A percentile compares a stretch with the other conserved stretches of the same genome.
phyloP scores from a whole-genome alignment of 1,284 basidiomycete genomes.

The Athelia sp. region DNA sequence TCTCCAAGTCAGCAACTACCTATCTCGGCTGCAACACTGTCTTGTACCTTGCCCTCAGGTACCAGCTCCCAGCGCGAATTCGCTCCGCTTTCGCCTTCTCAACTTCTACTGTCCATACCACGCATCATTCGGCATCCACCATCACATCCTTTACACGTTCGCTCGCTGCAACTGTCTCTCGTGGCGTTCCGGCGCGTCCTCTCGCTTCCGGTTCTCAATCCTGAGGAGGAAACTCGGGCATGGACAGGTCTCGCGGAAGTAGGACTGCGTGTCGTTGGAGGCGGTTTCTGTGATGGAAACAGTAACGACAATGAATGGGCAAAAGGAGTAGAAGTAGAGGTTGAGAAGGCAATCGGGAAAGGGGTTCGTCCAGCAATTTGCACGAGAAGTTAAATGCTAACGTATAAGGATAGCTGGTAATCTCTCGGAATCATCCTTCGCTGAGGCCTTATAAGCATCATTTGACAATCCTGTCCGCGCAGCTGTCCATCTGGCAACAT shows the following conservation, averaged over 20 bases:
- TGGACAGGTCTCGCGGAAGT: slow-evolving; percentile 65
- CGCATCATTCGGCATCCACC: slow-evolving; percentile 56
- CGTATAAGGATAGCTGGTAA: slow-evolving; percentile 39
- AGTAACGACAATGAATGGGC: slow-evolving; percentile 34
- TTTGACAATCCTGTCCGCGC: slow-evolving; percentile 54
- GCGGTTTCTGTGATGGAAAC: slow-evolving; percentile 32
- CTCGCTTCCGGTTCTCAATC: slow-evolving; percentile 41
- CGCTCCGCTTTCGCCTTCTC: slow-evolving; percentile 37
- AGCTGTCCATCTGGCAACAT: slow-evolving; percentile 45
- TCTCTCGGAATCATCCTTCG: slow-evolving; percentile 66
- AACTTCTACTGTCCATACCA: slow-evolving; percentile 57
- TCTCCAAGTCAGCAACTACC: not conserved
- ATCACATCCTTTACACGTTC: slow-evolving; percentile 45
- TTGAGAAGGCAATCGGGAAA: slow-evolving; percentile 47
- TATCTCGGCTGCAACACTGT: not conserved
- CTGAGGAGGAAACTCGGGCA: slow-evolving; percentile 59
- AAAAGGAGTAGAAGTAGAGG: slow-evolving; percentile 46
- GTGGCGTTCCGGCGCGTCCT: slow-evolving; percentile 52
- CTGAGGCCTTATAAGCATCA: slow-evolving; percentile 53
- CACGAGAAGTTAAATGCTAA: slow-evolving; percentile 3
- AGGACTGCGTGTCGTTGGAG: slow-evolving; percentile 48
- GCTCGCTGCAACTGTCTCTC: slow-evolving; percentile 51
- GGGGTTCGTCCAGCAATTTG: slow-evolving; percentile 29
- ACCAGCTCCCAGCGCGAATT: not conserved
- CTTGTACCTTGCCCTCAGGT: not conserved